phyloP scores from a whole-genome alignment of 2,329 filamentous ascomycete genomes.

The Verticillium zaregamsianum region DNA sequence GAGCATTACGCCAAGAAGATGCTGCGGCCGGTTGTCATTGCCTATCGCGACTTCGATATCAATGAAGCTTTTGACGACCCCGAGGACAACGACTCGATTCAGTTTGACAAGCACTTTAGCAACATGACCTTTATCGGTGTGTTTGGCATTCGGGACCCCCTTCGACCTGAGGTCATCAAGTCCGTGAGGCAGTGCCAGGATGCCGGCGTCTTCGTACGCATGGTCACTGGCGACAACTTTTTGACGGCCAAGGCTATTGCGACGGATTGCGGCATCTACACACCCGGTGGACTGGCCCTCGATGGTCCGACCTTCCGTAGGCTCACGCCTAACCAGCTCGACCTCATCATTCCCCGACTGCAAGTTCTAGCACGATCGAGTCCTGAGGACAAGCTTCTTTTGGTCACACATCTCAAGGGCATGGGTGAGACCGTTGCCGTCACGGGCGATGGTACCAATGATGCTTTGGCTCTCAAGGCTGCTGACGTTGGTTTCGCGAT shows the following conservation, averaged over 20 bases:
- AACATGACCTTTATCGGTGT: slow-evolving; percentile 46
- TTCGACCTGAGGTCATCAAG: slow-evolving; percentile 35
- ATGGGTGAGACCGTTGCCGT: slow-evolving; percentile 56
- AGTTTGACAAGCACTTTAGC: slow-evolving; percentile 18
- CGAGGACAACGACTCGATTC: slow-evolving; percentile 9
- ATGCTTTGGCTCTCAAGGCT: slow-evolving; percentile 55
- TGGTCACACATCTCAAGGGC: slow-evolving; percentile 57
- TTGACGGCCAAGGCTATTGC: slow-evolving; percentile 71
- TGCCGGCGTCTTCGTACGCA: slow-evolving; percentile 40
- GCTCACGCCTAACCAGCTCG: slow-evolving; percentile 55
- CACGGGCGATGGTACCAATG: slow-evolving; percentile 61
- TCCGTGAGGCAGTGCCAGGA: slow-evolving; percentile 38
- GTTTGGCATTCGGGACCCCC: slow-evolving; percentile 45
- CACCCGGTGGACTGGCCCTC: slow-evolving; percentile 57
- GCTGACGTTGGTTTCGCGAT: slow-evolving; percentile 62
- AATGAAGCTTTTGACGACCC: slow-evolving; percentile 8
- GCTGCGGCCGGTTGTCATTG: slow-evolving; percentile 60
- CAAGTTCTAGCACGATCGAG: slow-evolving; percentile 63
- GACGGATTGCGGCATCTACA: slow-evolving; percentile 66
- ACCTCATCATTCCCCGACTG: slow-evolving; percentile 51
- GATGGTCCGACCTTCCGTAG: slow-evolving; percentile 65
- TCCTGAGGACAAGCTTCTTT: slow-evolving; percentile 61
- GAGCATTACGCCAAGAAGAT: slow-evolving; percentile 60
- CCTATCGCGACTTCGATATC: slow-evolving; percentile 62
- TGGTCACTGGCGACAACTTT: slow-evolving; percentile 49